Conservation (phyloP, 257 asterid genomes). For the Gynochthodes officinalis region DNA sequence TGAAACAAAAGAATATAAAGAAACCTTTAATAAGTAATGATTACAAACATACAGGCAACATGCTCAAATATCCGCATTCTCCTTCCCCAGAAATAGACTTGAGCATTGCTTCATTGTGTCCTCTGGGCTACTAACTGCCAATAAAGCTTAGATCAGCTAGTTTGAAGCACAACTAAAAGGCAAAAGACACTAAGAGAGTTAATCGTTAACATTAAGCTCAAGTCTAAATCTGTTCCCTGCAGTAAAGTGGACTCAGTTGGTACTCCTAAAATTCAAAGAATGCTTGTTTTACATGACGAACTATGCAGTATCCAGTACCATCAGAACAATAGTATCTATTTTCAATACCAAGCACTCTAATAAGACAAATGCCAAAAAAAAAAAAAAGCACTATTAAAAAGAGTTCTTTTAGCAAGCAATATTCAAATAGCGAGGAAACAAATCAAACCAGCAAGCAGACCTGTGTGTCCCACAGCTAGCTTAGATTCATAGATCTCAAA, state of each 20-base stretch:
- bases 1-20: background rate
- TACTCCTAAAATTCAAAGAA: background rate
- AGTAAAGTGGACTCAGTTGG: background rate
- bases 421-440: no score
- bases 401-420: no score
- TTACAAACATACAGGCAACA: no score
- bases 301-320: background rate
- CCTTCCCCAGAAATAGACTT: slow-evolving; percentile 52
- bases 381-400: background rate
- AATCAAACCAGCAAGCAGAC: no score
- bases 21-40: no score
- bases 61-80: slow-evolving; percentile 27
- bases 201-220: background rate
- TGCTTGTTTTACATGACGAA: background rate
- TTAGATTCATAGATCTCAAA: slow-evolving; percentile 80
- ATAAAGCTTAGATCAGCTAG: slow-evolving; percentile 4
- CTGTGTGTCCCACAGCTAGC: slow-evolving; percentile 91
- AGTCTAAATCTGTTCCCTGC: background rate
- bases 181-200: background rate
- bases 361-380: no score
- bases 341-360: background rate
- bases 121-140: slow-evolving; percentile 74
- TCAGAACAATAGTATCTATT: background rate
- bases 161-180: background rate
- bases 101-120: slow-evolving; percentile 72